Evolutionary conservation across 768 basidiomycete species (phyloP).

Genomic region (Tricholoma flavovirens): DNA sequence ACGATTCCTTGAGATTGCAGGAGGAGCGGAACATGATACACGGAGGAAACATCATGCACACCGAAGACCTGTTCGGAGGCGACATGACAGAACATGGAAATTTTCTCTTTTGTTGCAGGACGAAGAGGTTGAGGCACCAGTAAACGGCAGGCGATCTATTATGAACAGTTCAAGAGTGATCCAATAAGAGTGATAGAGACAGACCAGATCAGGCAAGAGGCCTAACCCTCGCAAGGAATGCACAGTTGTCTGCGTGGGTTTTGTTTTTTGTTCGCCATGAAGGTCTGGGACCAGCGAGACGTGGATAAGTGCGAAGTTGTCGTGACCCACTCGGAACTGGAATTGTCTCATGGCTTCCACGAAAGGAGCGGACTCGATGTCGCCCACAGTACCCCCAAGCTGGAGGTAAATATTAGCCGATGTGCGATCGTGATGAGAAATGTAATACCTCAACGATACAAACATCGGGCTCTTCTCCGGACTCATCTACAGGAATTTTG

Average conservation of each 20-base stretch:
- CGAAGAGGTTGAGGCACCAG: slow-evolving; percentile 77
- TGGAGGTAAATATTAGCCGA: slow-evolving; percentile 22
- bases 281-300: slow-evolving; percentile 98
- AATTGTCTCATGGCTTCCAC: slow-evolving; percentile 99
- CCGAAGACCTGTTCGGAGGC: slow-evolving; percentile 84
- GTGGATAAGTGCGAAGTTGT: slow-evolving; percentile 95
- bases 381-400: slow-evolving; percentile 98
- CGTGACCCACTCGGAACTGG: slow-evolving; percentile 95
- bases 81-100: slow-evolving; percentile 99
- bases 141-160: slow-evolving; percentile 88
- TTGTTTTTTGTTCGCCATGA: slow-evolving; percentile 98
- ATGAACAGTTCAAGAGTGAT: neutral
- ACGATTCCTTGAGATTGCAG: slow-evolving; percentile 92
- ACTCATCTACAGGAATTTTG: slow-evolving; percentile 91
- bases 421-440: neutral
- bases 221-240: slow-evolving; percentile 91
- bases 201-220: slow-evolving; percentile 84
- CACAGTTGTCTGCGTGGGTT: slow-evolving; percentile 96
- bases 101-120: slow-evolving; percentile 85
- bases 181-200: slow-evolving; percentile 17
- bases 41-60: slow-evolving; percentile 92
- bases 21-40: slow-evolving; percentile 94
- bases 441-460: slow-evolving; percentile 87
- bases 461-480: slow-evolving; percentile 88
- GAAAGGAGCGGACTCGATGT: slow-evolving; percentile 98